These are phyloP conservation scores for Fusarium continuum DNA, from an alignment of 2,329 filamentous ascomycete species.

Conservation along the genomic window DNA sequence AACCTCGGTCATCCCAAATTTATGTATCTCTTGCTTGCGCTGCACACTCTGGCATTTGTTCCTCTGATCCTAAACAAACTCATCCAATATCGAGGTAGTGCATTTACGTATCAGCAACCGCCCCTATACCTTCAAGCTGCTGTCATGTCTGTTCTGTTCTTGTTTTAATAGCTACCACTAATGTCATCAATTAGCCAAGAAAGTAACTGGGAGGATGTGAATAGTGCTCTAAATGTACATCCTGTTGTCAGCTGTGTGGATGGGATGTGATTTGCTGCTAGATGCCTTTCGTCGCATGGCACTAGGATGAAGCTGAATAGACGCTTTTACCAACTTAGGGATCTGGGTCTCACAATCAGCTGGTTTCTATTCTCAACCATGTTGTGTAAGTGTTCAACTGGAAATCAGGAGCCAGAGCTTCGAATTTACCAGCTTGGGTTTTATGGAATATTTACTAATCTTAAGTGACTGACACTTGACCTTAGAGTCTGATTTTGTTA, in stretches of 20 bases:
- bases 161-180: conserved; percentile 1
- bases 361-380: no score
- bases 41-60: conserved; percentile 40
- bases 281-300: conserved; percentile 20
- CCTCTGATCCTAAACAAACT: conserved; percentile 32
- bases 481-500: no score
- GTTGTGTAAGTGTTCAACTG: no score
- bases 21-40: conserved; percentile 30
- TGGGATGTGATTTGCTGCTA: conserved; percentile 45
- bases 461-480: no score
- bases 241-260: conserved; percentile 42
- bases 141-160: conserved; percentile 12
- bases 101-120: conserved; percentile 1
- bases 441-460: no score
- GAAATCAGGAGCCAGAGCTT: no score
- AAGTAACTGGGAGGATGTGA: background rate
- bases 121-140: conserved; percentile 3
- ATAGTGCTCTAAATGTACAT: conserved; percentile 33
- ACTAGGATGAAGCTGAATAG: background rate
- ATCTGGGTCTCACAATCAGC: no score
- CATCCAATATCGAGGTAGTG: background rate
- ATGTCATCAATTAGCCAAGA: conserved; percentile 4
- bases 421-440: no score
- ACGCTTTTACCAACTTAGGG: no score
- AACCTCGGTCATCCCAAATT: conserved; percentile 19